Base-by-base conservation (phyloP, 371 early-diverging fungal genomes). In the Mucor saturninus region DNA sequence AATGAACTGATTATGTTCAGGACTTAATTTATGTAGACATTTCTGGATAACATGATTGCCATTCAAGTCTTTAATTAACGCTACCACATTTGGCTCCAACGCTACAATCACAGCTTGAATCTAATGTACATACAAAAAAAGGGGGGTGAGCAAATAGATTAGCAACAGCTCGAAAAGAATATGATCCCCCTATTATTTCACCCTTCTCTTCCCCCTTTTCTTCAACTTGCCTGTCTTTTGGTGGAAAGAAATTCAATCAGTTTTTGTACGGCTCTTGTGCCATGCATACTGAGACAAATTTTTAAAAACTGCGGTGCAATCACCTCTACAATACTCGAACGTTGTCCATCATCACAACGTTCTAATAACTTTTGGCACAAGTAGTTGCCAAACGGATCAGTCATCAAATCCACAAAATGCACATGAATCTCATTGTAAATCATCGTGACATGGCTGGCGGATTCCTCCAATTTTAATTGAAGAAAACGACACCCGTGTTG, bases 1-100 rank as follows among this genome's bases (percentile, higher is more conserved):
- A 50, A 97, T 89, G 62, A 96, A 97, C 81, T 94, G 90, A 61
- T 92, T 93, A 66, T 93, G 77, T 57, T 87, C 84, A 4, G 87
- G 73, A 4, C 84, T 76, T 46, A 95, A 72, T 32, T 85, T 79
- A 70, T 90, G 89, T 43, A 99, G 85, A 67, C 96, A 96, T 76
- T 98, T 98, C 79, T 99, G 99, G 53, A 99, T 90, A 30, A 98
- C 98, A 69, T 99, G 99, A 79, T 99, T 99, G 51, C 99, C 98
- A 73, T 99, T 99, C 48, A 97, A 86, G 71, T 97, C 97, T 68
- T 95, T 93, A 65, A 98, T 94, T 54, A 98, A 72, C 7, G 89
- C 77, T 6, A 96, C 93, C 2, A 96, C 92, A 64, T 90, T 86
- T 10, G 84, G 81, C 58, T 85, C 79, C 21, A 98, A 75, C 15